Percentiles rank a stretch among this genome's conserved stretches.
phyloP scores from a whole-genome alignment of 441 rosid species.

The Corymbia citriodora region DNA sequence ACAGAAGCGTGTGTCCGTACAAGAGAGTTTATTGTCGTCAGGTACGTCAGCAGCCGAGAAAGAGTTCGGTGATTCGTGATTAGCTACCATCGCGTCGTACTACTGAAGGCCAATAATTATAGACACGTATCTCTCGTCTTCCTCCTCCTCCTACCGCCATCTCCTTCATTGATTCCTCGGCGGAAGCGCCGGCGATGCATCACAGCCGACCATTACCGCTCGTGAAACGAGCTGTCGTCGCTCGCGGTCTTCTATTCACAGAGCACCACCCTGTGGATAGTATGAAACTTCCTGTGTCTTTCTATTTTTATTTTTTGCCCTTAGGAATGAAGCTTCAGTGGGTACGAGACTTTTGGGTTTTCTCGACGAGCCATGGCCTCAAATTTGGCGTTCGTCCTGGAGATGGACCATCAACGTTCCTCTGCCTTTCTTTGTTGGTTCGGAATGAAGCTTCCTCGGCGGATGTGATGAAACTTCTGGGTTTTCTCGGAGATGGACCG shows the following conservation, averaged over 20 bases:
- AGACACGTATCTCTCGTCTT: not conserved
- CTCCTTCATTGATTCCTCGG: not conserved
- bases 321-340: not conserved
- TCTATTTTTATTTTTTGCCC: no score
- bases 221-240: not conserved
- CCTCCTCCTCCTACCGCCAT: not conserved
- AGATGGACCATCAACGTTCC: not conserved
- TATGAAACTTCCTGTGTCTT: not conserved
- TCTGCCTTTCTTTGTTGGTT: rapidly evolving
- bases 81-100: no score
- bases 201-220: not conserved
- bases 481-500: no score
- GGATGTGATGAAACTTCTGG: no score
- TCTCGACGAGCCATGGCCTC: not conserved
- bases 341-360: not conserved
- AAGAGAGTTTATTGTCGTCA: not conserved
- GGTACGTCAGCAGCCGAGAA: rapidly evolving
- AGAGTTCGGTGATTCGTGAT: no score
- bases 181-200: not conserved
- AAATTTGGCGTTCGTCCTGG: not conserved
- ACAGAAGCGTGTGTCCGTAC: rapidly evolving
- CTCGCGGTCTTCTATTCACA: not conserved
- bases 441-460: no score
- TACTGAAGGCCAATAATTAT: no score
- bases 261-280: not conserved